phyloP scores from a whole-genome alignment of 805 yeast species.

The Barnettozyma vustinii region DNA sequence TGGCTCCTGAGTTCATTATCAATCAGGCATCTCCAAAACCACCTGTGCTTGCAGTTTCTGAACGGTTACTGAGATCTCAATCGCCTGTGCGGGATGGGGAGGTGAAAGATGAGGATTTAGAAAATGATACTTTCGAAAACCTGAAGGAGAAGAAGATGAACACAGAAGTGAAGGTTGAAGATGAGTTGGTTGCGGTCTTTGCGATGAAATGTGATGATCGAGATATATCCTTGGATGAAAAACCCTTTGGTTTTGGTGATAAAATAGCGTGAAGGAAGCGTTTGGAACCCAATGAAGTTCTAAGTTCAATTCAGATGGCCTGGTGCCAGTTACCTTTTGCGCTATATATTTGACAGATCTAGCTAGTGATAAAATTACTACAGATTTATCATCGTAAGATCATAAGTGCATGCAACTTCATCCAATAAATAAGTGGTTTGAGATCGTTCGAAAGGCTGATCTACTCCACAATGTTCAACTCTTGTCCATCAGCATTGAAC shows the following conservation, averaged over 20 bases:
- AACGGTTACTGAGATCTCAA: slow-evolving; percentile 16
- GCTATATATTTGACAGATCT: neutral
- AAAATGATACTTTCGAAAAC: slow-evolving; percentile 3
- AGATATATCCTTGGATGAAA: neutral
- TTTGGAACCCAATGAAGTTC: no score
- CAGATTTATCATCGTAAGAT: neutral
- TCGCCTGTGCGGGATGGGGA: neutral
- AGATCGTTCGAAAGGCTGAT: neutral
- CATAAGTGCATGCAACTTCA: neutral
- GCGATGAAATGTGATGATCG: neutral
- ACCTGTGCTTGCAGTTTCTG: neutral
- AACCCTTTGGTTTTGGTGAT: no score
- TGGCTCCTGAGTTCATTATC: slow-evolving; percentile 42
- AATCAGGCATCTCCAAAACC: slow-evolving; percentile 1
- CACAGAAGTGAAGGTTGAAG: neutral
- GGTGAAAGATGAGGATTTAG: neutral
- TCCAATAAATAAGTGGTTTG: neutral
- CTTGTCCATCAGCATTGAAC: slow-evolving; percentile 27
- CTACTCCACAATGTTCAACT: slow-evolving; percentile 22
- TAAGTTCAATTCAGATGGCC: neutral
- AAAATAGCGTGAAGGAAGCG: no score
- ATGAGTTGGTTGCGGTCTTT: neutral
- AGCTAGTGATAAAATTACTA: neutral
- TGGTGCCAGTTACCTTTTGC: neutral
- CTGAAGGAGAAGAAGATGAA: neutral